Percentiles rank a stretch among this genome's conserved stretches.
These are phyloP conservation scores for Vaccinium darrowii DNA, from an alignment of 148 eudicot genomes.

Conservation along the genomic window DNA sequence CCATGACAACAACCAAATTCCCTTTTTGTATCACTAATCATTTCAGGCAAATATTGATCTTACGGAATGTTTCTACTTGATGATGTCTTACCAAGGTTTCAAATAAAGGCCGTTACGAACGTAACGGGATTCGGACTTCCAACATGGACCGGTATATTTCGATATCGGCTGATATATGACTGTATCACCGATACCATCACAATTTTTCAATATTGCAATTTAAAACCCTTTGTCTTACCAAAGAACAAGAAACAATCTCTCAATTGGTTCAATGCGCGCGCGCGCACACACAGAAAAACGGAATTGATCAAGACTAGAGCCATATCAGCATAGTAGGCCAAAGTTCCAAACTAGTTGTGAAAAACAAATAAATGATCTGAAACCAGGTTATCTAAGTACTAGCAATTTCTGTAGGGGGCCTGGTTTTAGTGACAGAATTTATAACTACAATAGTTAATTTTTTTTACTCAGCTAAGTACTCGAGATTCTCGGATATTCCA, in stretches of 20 bases:
- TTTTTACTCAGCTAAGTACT: not conserved
- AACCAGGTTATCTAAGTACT: not conserved
- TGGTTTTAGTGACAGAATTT: not conserved
- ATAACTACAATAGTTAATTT: not conserved
- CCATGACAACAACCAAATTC: slow-evolving; percentile 20
- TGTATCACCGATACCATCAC: too few relatives aligned
- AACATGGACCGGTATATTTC: too few relatives aligned
- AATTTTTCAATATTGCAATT: too few relatives aligned
- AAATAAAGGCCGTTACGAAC: too few relatives aligned
- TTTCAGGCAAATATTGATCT: not conserved
- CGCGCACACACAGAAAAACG: not conserved
- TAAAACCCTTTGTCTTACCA: not conserved
- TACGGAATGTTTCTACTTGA: not conserved
- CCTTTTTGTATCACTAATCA: slow-evolving; percentile 24
- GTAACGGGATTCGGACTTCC: too few relatives aligned
- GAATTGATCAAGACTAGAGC: not conserved
- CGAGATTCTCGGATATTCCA: not conserved
- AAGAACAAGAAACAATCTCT: not conserved
- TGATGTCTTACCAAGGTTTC: too few relatives aligned
- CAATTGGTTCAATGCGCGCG: not conserved
- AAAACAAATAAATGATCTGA: not conserved
- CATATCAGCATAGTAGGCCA: not conserved
- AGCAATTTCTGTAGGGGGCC: not conserved
- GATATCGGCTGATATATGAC: too few relatives aligned
- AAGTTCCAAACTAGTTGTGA: not conserved